phyloP scores from a whole-genome alignment of 805 yeast species.

The Pichia rugopelliculosa region DNA sequence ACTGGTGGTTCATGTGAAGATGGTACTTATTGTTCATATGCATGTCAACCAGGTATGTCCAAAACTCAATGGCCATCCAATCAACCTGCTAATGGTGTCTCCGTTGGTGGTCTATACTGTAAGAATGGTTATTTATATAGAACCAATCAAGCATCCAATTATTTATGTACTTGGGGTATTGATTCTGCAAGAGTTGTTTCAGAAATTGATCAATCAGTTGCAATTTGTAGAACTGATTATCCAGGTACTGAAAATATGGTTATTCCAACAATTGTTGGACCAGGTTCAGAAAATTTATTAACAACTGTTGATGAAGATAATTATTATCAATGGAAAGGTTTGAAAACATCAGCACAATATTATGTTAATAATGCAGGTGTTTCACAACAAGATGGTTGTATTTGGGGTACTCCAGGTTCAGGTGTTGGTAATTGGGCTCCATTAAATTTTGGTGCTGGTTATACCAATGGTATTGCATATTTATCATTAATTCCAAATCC shows the following conservation, averaged over 20 bases:
- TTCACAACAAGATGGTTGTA: conserved; percentile 80
- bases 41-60: conserved; percentile 98
- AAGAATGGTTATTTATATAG: conserved; percentile 77
- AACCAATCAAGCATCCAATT: conserved; percentile 56
- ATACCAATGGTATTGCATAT: conserved; percentile 64
- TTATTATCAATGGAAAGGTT: conserved; percentile 80
- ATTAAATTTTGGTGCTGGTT: conserved; percentile 88
- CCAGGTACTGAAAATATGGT: conserved; percentile 99
- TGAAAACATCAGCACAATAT: conserved; percentile 87
- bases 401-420: conserved; percentile 80
- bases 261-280: conserved; percentile 75
- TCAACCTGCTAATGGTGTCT: conserved; percentile 85
- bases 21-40: conserved; percentile 93
- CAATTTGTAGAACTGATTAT: conserved; percentile 96
- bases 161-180: conserved; percentile 85
- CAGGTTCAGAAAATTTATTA: conserved; percentile 58
- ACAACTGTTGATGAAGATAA: conserved; percentile 72
- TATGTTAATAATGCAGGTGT: conserved; percentile 97
- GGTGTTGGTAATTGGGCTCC: conserved; percentile 98
- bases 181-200: conserved; percentile 62
- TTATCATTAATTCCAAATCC: conserved; percentile 93
- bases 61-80: conserved; percentile 93
- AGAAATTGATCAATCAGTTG: conserved; percentile 57
- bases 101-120: conserved; percentile 91
- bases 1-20: conserved; percentile 64